phyloP scores from a whole-genome alignment of 2,329 filamentous ascomycete species.

The Septoria linicola region DNA sequence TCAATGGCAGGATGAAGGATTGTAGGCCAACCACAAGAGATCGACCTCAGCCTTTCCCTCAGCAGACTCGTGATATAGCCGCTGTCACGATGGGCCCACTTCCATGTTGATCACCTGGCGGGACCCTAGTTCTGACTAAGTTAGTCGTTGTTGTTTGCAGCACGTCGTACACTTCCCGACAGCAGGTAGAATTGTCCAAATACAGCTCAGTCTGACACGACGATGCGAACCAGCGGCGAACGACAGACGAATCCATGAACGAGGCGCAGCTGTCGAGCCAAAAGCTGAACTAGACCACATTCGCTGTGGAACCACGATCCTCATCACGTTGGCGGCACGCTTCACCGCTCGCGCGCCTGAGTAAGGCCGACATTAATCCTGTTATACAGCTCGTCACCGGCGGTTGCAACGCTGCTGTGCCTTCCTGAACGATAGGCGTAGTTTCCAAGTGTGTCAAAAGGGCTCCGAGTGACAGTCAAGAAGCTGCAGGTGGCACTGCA shows the following conservation, averaged over 20 bases:
- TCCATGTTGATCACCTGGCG: no score
- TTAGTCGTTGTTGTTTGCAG: background rate
- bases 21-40: background rate
- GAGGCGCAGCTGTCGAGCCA: no score
- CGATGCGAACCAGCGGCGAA: no score
- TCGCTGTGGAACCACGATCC: no score
- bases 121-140: background rate
- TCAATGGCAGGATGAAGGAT: background rate
- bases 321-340: no score
- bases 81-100: no score
- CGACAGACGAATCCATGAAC: no score
- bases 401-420: background rate
- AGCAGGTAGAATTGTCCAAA: no score
- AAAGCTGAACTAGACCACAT: no score
- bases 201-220: no score
- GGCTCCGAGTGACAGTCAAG: background rate
- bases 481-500: conserved; percentile 3
- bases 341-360: conserved; percentile 2
- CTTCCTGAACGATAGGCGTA: background rate
- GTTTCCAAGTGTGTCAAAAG: background rate
- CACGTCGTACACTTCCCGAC: background rate
- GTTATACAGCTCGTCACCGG: background rate
- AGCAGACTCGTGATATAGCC: no score
- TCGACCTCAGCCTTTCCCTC: background rate
- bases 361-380: conserved; percentile 4